Conservation (phyloP, 495 filamentous ascomycete species). For the Neurospora tetraspora region DNA sequence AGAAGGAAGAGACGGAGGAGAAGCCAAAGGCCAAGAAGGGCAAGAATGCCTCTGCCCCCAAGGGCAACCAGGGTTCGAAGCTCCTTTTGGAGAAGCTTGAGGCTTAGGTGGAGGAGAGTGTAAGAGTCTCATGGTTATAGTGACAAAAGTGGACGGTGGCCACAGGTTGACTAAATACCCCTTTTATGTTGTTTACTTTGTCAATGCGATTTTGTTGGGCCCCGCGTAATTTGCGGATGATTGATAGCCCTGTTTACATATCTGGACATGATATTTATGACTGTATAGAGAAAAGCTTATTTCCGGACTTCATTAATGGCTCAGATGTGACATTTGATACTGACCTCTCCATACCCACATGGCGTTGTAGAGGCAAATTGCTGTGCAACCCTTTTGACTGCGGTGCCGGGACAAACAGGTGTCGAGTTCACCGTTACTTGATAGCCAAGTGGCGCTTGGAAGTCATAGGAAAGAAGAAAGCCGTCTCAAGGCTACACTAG, state of each 20-base stretch:
- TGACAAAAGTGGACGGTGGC: not conserved
- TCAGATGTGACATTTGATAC: not conserved
- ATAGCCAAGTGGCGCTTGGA: not conserved
- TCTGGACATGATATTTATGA: not conserved
- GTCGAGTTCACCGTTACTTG: not conserved
- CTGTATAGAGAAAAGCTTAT: not conserved
- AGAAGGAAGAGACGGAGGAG: constrained; percentile 23
- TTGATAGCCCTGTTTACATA: constrained; percentile 5
- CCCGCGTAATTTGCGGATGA: not conserved
- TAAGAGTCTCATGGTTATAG: not conserved
- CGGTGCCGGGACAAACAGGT: not conserved
- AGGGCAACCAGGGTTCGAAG: constrained; percentile 46
- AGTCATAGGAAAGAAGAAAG: not conserved
- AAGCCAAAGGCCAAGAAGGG: constrained; percentile 24
- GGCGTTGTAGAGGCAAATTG: not conserved
- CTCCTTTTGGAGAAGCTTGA: not conserved
- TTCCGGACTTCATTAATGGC: not conserved
- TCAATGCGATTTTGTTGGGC: not conserved
- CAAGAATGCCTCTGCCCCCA: constrained; percentile 3
- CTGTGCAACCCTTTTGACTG: not conserved
- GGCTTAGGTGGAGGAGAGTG: not conserved
- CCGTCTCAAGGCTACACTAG: not conserved
- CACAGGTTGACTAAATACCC: not conserved
- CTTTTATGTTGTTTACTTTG: not conserved
- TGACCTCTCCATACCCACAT: not conserved